Conservation (phyloP, 352 stramenopile genomes). For the Globisporangium paddicum region DNA sequence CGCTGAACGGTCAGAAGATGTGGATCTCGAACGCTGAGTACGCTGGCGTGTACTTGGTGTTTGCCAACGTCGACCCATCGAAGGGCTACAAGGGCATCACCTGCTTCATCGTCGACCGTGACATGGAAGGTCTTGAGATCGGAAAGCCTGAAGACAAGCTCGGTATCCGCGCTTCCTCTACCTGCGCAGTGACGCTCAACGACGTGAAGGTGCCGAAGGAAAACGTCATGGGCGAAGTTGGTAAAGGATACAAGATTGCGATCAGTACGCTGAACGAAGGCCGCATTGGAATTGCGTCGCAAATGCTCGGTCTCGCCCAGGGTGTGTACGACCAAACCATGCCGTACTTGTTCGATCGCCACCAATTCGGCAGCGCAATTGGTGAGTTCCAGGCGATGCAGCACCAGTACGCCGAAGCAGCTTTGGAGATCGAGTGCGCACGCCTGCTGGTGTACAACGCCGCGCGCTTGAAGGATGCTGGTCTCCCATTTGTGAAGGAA, state of each 20-base stretch:
- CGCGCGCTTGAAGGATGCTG: slow-evolving; percentile 92
- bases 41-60: slow-evolving; percentile 94
- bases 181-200: slow-evolving; percentile 93
- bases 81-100: slow-evolving; percentile 97
- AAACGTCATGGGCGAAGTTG: slow-evolving; percentile 92
- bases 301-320: slow-evolving; percentile 96
- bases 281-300: slow-evolving; percentile 96
- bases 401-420: slow-evolving; percentile 95
- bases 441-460: slow-evolving; percentile 94
- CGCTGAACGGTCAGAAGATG: slow-evolving; percentile 95
- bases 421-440: slow-evolving; percentile 92
- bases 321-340: slow-evolving; percentile 94
- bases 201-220: slow-evolving; percentile 92
- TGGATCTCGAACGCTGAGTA: slow-evolving; percentile 98
- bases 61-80: slow-evolving; percentile 91
- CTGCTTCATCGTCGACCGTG: slow-evolving; percentile 96
- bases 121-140: slow-evolving; percentile 90
- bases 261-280: slow-evolving; percentile 97
- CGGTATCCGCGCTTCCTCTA: slow-evolving; percentile 94
- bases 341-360: slow-evolving; percentile 95
- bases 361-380: slow-evolving; percentile 94
- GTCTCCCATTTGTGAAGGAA: slow-evolving; percentile 95
- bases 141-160: slow-evolving; percentile 96
- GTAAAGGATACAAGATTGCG: slow-evolving; percentile 96
- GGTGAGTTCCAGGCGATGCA: slow-evolving; percentile 96